A percentile compares a stretch with the other conserved stretches of the same genome.
phyloP scores from a whole-genome alignment of 2,329 filamentous ascomycete species.

The Trichoderma sp. region DNA sequence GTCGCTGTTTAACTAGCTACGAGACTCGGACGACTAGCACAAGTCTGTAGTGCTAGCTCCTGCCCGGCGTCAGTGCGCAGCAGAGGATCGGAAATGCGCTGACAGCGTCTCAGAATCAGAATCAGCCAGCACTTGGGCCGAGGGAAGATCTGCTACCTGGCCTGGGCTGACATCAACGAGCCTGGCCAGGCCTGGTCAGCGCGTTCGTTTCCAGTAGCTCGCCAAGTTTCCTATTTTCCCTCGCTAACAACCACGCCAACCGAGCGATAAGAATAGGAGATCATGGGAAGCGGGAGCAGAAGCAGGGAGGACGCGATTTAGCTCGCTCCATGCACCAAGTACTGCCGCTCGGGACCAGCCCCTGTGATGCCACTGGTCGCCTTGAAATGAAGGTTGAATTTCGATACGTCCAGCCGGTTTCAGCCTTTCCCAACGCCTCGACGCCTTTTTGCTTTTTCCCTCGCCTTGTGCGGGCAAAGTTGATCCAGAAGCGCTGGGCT shows the following conservation, averaged over 20 bases:
- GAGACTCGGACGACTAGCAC: not conserved
- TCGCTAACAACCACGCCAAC: not conserved
- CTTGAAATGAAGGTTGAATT: not conserved
- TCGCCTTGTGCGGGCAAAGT: not conserved
- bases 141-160: conserved; percentile 13
- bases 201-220: not conserved
- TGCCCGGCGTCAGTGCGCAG: not conserved
- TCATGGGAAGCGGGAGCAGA: conserved; percentile 5
- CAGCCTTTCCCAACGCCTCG: conserved; percentile 6
- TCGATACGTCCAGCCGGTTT: conserved; percentile 5
- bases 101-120: conserved; percentile 15
- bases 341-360: not conserved
- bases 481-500: conserved; percentile 6
- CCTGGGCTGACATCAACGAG: conserved; percentile 6
- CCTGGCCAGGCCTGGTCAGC: not conserved
- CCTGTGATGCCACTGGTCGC: not conserved
- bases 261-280: conserved; percentile 19
- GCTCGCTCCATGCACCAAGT: not conserved
- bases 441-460: not conserved
- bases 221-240: not conserved
- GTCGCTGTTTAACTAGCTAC: not conserved
- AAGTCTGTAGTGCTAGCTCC: not conserved
- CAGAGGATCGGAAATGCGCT: conserved; percentile 14
- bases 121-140: conserved; percentile 4
- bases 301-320: conserved; percentile 3